Evolutionary conservation across 345 rosid genomes (phyloP).

Genomic region (Microcos paniculata): DNA sequence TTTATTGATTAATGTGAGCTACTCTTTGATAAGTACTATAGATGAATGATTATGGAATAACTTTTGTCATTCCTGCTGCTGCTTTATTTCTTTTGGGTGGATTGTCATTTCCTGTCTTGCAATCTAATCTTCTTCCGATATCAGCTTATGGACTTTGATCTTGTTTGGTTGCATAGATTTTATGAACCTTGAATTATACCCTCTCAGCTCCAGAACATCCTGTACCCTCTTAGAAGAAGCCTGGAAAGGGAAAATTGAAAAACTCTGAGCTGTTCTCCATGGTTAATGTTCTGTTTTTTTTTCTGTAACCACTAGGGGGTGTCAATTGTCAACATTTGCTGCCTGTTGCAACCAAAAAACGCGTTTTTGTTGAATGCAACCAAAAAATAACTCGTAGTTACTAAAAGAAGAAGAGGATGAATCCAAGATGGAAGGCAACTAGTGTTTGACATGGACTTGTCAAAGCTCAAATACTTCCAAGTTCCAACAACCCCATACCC

Average conservation of each 20-base stretch:
- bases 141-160: no score
- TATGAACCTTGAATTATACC: background rate
- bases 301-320: no score
- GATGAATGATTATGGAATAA: background rate
- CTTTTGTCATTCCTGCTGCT: background rate
- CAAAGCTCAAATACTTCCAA: background rate
- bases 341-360: no score
- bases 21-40: background rate
- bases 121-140: background rate
- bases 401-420: no score
- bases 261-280: background rate
- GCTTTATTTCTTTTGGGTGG: background rate
- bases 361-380: no score
- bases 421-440: background rate
- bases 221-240: no score
- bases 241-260: no score
- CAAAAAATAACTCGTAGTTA: no score
- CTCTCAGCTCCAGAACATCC: background rate
- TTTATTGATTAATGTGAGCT: background rate
- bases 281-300: no score
- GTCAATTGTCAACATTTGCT: no score
- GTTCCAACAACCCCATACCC: no score
- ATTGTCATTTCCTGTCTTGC: background rate
- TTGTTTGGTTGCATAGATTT: no score
- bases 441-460: background rate